phyloP scores from a whole-genome alignment of 805 yeast genomes.

The Cyberlindnera saturnus region DNA sequence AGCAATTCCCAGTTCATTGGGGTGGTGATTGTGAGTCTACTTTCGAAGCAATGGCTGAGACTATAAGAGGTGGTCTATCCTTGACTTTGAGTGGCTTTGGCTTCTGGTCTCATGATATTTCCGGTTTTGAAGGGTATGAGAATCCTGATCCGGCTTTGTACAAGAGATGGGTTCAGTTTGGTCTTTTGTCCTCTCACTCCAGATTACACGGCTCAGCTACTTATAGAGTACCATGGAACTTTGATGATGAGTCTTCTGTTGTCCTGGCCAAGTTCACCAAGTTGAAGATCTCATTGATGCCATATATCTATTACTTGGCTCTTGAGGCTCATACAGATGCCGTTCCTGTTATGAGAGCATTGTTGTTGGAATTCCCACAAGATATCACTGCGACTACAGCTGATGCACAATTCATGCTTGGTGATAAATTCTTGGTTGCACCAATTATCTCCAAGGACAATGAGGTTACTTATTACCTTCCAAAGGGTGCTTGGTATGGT shows the following conservation, averaged over 20 bases:
- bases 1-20: slow-evolving; percentile 22
- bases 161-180: slow-evolving; percentile 21
- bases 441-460: slow-evolving; percentile 13
- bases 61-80: slow-evolving; percentile 20
- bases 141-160: slow-evolving; percentile 18
- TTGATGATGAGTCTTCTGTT: slow-evolving; percentile 18
- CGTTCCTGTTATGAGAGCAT: slow-evolving; percentile 15
- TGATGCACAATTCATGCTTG: slow-evolving; percentile 16
- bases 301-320: slow-evolving; percentile 16
- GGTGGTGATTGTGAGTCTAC: slow-evolving; percentile 22
- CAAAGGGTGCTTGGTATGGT: slow-evolving; percentile 20
- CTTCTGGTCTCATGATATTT: slow-evolving; percentile 22
- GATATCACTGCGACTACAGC: slow-evolving; percentile 10
- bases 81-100: slow-evolving; percentile 18
- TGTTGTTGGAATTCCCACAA: slow-evolving; percentile 15
- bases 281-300: slow-evolving; percentile 19
- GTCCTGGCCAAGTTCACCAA: slow-evolving; percentile 17
- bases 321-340: slow-evolving; percentile 17
- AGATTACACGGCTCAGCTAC: slow-evolving; percentile 20
- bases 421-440: slow-evolving; percentile 18
- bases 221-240: slow-evolving; percentile 22
- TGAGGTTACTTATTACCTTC: slow-evolving; percentile 16
- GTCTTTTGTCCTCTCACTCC: slow-evolving; percentile 19
- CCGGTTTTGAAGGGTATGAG: slow-evolving; percentile 18
- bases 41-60: slow-evolving; percentile 21